Evolutionary conservation across 2,329 filamentous ascomycete genomes (phyloP), one percentile per base, ranked within the genome.

Genomic region (Cryphonectria carpinicola): DNA sequence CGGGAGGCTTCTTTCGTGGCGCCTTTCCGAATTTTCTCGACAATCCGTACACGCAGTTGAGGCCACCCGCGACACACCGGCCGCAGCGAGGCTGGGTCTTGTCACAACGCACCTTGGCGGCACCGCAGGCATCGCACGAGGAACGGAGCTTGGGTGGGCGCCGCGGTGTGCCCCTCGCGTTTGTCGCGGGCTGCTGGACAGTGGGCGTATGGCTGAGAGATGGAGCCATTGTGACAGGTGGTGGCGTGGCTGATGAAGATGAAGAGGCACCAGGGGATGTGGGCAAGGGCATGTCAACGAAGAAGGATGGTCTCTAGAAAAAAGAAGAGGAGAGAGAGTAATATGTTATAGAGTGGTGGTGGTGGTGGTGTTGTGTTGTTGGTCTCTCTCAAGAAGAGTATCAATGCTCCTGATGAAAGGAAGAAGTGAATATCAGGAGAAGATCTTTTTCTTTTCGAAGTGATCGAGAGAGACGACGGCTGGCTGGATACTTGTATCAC

Each of bases 1-100:
- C 41, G 54, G 65, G 65, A 14, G 71, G 56, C 35, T 70, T 72
- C 68, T 72, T 72, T 11, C 71, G 67, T 22, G 71, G 71, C 1
- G 71, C 71, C 68, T 72, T 72, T 62, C 71, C 71, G 56, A 72
- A 72, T 17, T 72, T 72, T 39, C 71, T 72, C 54, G 71, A 72
- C 19, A 72, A 56, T 1, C 71, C 71, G 25, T 72, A 72, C 37
- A 72, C 71, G 56, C 71, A 72, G 56, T 67, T 68, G 54, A 72
- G 66, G 14, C 71, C 71, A 11, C 71, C 71, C 17, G 71, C 71
- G 13, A 70, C 68, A 54, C 71, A 72, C 2, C 71, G 71, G 37
- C 71, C 71, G 63, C 71, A 72, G n/a, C 66, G 68, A 5, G 68
- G 71, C 25, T 72, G 71, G 14, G 68, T 72, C 71, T 72, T 72